Conservation (phyloP, 176 grass and related monocot genomes). For the Secale cereale region DNA sequence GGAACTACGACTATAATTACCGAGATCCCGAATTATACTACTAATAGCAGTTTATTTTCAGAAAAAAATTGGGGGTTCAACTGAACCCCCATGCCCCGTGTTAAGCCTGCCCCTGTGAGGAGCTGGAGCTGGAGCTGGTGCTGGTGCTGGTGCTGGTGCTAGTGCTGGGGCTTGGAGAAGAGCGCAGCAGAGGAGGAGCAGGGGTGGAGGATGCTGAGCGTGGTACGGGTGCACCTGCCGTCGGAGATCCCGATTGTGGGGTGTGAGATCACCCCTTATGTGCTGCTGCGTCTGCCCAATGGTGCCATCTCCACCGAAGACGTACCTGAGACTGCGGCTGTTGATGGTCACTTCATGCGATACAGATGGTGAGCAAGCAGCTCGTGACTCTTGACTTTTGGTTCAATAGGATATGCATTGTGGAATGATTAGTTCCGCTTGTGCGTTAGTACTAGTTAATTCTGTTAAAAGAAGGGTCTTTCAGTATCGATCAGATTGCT, state of each 20-base stretch:
- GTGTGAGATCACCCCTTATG: slow-evolving; percentile 98
- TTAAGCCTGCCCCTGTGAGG: slow-evolving; percentile 20
- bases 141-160: slow-evolving; percentile 2
- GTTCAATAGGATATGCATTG: background rate
- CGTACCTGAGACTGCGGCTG: slow-evolving; percentile 35
- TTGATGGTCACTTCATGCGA: slow-evolving; percentile 76
- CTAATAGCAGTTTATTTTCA: background rate
- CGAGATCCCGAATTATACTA: slow-evolving; percentile 19
- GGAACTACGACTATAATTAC: background rate
- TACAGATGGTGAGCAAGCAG: slow-evolving; percentile 88
- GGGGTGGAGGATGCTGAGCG: slow-evolving; percentile 77
- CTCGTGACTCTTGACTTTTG: background rate
- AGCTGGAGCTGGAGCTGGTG: slow-evolving; percentile 13
- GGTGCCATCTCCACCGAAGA: slow-evolving; percentile 62
- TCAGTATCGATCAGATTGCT: background rate
- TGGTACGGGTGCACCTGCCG: slow-evolving; percentile 85
- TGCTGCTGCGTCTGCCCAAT: slow-evolving; percentile 66
- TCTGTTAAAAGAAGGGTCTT: slow-evolving; percentile 1
- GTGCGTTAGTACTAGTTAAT: background rate
- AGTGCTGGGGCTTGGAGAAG: slow-evolving; percentile 31
- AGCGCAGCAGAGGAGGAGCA: slow-evolving; percentile 27
- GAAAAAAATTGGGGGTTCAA: background rate
- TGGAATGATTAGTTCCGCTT: slow-evolving; percentile 8
- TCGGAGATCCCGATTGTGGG: slow-evolving; percentile 99
- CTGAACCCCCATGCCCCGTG: slow-evolving; percentile 19